Percentiles rank a stretch among this genome's conserved stretches.
Evolutionary conservation across 768 basidiomycete species (phyloP).

Genomic region (Pisolithus marmoratus): DNA sequence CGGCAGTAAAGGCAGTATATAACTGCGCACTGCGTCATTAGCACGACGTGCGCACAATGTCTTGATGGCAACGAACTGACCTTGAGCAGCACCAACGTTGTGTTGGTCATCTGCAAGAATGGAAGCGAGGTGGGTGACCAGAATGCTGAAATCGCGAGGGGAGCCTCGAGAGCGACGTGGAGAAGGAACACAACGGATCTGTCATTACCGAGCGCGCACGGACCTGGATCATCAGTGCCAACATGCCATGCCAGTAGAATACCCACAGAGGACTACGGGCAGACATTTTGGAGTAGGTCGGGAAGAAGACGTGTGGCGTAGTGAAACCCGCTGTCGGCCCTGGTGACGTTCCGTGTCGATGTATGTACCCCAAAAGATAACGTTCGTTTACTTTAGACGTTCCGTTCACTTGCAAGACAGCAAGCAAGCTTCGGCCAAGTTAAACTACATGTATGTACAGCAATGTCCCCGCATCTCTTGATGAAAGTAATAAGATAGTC

Average conservation of each 20-base stretch:
- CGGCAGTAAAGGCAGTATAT: slow-evolving; percentile 58
- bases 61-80: slow-evolving; percentile 30
- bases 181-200: slow-evolving; percentile 70
- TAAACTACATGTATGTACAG: too few species aligned
- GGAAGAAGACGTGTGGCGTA: not conserved
- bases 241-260: not conserved
- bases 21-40: slow-evolving; percentile 37
- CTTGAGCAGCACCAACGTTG: slow-evolving; percentile 70
- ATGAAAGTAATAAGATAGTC: too few species aligned
- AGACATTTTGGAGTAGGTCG: not conserved
- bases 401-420: too few species aligned
- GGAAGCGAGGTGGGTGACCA: slow-evolving; percentile 58
- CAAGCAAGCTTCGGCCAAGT: too few species aligned
- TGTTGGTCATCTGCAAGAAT: slow-evolving; percentile 79
- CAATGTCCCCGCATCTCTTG: too few species aligned
- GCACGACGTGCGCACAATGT: not conserved
- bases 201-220: not conserved
- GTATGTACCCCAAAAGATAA: too few species aligned
- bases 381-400: too few species aligned
- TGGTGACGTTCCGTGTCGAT: too few species aligned
- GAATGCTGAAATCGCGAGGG: slow-evolving; percentile 72
- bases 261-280: slow-evolving; percentile 40
- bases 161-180: slow-evolving; percentile 75
- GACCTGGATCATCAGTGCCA: too few species aligned
- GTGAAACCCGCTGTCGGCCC: not conserved